phyloP scores from a whole-genome alignment of 2,329 filamentous ascomycete species.

The Geosmithia putterillii region DNA sequence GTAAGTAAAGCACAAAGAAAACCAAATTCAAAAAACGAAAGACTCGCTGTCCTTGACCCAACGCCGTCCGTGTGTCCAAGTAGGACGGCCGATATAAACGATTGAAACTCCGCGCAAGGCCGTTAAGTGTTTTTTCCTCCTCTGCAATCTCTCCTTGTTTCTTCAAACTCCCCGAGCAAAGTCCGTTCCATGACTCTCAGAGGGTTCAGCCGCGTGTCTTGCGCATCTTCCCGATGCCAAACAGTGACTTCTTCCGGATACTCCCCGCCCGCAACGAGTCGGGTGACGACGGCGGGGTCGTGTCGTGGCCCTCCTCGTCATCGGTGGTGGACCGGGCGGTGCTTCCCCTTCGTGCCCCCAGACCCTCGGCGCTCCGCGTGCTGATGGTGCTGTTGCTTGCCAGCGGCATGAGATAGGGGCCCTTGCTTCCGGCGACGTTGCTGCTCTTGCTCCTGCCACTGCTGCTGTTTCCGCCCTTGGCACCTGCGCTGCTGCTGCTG shows the following conservation, averaged over 20 bases:
- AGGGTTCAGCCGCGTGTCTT: background rate
- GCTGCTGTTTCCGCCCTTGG: too few relatives aligned
- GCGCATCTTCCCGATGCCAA: background rate
- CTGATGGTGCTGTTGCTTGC: background rate
- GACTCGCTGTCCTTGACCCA: background rate
- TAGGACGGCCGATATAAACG: background rate
- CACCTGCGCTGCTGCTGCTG: slow-evolving; percentile 4
- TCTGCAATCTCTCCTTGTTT: background rate
- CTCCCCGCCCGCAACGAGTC: too few relatives aligned
- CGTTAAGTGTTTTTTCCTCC: background rate
- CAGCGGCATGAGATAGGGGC: too few relatives aligned
- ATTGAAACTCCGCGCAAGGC: background rate
- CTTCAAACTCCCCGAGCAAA: too few relatives aligned
- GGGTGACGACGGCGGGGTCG: too few relatives aligned
- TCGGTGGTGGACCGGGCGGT: too few relatives aligned
- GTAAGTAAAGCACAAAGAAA: background rate
- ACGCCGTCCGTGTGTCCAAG: background rate
- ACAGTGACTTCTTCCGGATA: background rate
- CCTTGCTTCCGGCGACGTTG: too few relatives aligned
- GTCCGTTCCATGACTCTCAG: too few relatives aligned
- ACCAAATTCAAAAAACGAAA: background rate
- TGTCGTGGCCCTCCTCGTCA: too few relatives aligned
- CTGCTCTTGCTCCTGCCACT: too few relatives aligned
- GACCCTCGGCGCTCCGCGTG: background rate
- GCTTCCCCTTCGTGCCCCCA: too few relatives aligned